Percentiles rank a stretch among this genome's conserved stretches.
Evolutionary conservation across 1,284 basidiomycete genomes (phyloP).

Genomic region (Cystobasidiaceae sp.): DNA sequence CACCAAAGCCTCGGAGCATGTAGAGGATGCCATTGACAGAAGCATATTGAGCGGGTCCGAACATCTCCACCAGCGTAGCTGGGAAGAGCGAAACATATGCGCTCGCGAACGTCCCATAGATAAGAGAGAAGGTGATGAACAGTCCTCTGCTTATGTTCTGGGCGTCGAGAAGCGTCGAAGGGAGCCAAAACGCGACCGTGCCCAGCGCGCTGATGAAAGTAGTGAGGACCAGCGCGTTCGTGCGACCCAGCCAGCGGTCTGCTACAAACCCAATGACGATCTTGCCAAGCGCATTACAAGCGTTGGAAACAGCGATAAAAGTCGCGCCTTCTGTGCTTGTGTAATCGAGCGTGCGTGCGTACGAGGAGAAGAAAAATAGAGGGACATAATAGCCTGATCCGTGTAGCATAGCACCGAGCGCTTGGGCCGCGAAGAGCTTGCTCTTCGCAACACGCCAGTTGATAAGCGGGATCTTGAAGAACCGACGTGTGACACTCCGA

Average conservation of each 20-base stretch:
- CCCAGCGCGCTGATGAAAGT: constrained; percentile 41
- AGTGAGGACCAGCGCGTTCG: constrained; percentile 46
- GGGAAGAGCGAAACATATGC: constrained; percentile 44
- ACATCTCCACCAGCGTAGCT: constrained; percentile 41
- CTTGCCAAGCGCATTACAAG: constrained; percentile 43
- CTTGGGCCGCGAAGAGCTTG: constrained; percentile 37
- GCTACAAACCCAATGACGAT: constrained; percentile 45
- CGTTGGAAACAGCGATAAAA: constrained; percentile 43
- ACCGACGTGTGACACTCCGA: background rate
- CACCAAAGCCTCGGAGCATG: constrained; percentile 40
- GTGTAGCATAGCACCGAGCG: constrained; percentile 36
- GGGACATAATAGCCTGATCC: constrained; percentile 43
- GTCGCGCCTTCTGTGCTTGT: constrained; percentile 35
- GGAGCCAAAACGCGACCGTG: constrained; percentile 42
- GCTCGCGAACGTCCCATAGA: constrained; percentile 35
- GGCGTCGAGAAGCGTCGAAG: constrained; percentile 31
- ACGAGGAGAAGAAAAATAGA: constrained; percentile 43
- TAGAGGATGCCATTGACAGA: constrained; percentile 42
- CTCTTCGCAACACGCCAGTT: constrained; percentile 39
- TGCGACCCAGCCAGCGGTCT: constrained; percentile 42
- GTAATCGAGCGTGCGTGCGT: constrained; percentile 40
- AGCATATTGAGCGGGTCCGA: constrained; percentile 42
- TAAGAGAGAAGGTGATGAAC: constrained; percentile 40
- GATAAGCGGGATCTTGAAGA: constrained; percentile 36
- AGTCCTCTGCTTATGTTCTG: constrained; percentile 34